Evolutionary conservation across 2,329 filamentous ascomycete species (phyloP), one percentile per base, ranked within the genome.

Genomic region (Aureobasidium sp.): DNA sequence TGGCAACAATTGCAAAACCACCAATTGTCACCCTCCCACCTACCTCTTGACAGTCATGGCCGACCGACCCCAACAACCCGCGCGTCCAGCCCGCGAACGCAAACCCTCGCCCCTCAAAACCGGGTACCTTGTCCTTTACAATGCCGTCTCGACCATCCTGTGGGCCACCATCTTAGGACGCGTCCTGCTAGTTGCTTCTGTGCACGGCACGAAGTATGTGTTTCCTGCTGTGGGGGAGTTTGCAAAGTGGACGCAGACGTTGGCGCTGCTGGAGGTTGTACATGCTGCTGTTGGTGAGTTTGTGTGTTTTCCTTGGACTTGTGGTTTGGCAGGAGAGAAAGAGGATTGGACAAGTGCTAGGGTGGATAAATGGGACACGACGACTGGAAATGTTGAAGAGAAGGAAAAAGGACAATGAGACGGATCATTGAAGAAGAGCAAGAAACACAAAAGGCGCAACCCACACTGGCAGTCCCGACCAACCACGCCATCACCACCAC

Each of bases 41-140:
- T 39, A 14, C n/a, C 2, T 12, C 20, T 36, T 22, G 9, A 34
- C 15, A 45, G 49, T 29, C n/a, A 62, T 62, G 61, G 61, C 61
- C 15, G 61, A 62, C 52, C 41, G 44, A 57, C 61, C 51, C 2
- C 51, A 48, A 48, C 27, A 52, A 37, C 31, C 61, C 41, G 37
- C n/a, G n/a, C 29, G 31, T 6, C 39, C 39, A 25, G 27, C 44
- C 7, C 41, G 29, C 49, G 52, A 42, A 59, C 56, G 56, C n/a
- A 49, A 41, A 39, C 17, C 27, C 37, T 63, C 61, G 14, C 45
- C 61, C 3, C 2, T 63, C 25, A 63, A 63, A 11, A 63, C 45
- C 62, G 78, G 77, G 71, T 96, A 97, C 78, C 85, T 97, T 60
- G 82, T 92, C 71, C 78, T 86, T 68, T 99, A 97, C 83, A 97